phyloP scores from a whole-genome alignment of 2,329 filamentous ascomycete species.

The Colletotrichum sp. region DNA sequence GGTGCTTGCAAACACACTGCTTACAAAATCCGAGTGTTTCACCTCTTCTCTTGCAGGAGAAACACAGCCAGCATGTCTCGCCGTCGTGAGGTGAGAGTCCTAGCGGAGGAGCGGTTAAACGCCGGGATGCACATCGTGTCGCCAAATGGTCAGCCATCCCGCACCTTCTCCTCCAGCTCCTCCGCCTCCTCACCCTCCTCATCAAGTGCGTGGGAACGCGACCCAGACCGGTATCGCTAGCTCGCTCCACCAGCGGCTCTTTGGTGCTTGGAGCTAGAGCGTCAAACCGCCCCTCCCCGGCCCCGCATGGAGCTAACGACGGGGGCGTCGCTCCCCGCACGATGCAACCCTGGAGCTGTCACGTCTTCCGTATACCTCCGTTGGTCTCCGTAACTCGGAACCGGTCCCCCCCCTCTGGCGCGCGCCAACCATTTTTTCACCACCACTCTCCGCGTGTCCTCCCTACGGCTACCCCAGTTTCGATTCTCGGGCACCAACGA shows the following conservation, averaged over 20 bases:
- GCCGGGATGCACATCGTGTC: background rate
- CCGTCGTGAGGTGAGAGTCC: background rate
- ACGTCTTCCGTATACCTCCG: slow-evolving; percentile 18
- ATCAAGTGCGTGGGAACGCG: background rate
- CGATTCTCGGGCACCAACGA: slow-evolving; percentile 17
- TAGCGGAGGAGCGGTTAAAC: background rate
- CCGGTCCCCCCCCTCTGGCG: background rate
- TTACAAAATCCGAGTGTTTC: background rate
- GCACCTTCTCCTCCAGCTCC: background rate
- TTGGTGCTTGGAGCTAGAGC: background rate
- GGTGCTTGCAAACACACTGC: background rate
- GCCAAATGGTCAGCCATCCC: slow-evolving; percentile 3
- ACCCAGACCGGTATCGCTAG: background rate
- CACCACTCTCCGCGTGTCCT: background rate
- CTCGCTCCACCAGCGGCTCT: slow-evolving; percentile 17
- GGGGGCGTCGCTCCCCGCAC: slow-evolving; percentile 15
- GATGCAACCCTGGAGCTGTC: slow-evolving; percentile 12
- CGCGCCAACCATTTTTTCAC: slow-evolving; percentile 2
- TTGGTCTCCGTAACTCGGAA: slow-evolving; percentile 15
- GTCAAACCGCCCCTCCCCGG: background rate
- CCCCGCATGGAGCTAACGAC: slow-evolving; percentile 19
- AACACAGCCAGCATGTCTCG: background rate
- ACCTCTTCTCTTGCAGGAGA: background rate
- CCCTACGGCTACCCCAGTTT: background rate
- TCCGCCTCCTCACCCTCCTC: background rate